Percentiles rank a stretch among this genome's conserved stretches.
These are phyloP conservation scores for Lactifluus rugatus DNA, from an alignment of 768 basidiomycete species.

Conservation along the genomic window DNA sequence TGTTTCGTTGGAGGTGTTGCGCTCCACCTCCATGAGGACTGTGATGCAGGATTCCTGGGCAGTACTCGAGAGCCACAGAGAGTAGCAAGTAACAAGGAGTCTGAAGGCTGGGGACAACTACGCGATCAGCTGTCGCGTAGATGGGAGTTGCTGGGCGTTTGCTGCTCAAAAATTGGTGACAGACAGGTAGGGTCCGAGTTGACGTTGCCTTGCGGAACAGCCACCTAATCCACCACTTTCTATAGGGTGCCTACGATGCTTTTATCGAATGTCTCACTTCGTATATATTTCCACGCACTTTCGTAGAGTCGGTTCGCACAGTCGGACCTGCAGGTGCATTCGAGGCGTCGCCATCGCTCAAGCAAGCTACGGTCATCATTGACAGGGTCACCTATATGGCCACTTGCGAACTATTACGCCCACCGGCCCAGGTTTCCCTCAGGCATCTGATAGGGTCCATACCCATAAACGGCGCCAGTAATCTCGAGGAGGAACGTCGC, in stretches of 20 bases:
- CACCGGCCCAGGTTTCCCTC: conserved; percentile 42
- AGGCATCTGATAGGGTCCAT: conserved; percentile 14
- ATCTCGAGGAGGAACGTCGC: conserved; percentile 3
- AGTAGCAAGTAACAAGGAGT: conserved; percentile 16
- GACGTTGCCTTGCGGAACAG: conserved; percentile 2
- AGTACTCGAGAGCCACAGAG: conserved; percentile 24
- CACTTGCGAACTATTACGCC: conserved; percentile 53
- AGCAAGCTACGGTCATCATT: conserved; percentile 50
- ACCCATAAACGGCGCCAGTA: not conserved
- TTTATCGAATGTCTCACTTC: conserved; percentile 31
- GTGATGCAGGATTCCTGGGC: conserved; percentile 4
- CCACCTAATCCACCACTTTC: not conserved
- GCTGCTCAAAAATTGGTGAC: conserved; percentile 69
- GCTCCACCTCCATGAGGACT: conserved; percentile 23
- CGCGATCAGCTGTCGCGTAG: conserved; percentile 58
- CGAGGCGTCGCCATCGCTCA: conserved; percentile 33
- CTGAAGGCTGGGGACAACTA: conserved; percentile 46
- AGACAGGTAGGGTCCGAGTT: conserved; percentile 47
- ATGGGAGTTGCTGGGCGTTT: conserved; percentile 76
- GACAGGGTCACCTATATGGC: conserved; percentile 61
- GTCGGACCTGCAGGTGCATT: conserved; percentile 28
- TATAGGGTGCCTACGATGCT: conserved; percentile 51
- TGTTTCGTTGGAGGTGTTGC: conserved; percentile 47
- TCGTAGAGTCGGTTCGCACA: conserved; percentile 16
- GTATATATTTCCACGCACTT: conserved; percentile 19